phyloP scores from a whole-genome alignment of 768 basidiomycete genomes.

The Boletus rubropictus region DNA sequence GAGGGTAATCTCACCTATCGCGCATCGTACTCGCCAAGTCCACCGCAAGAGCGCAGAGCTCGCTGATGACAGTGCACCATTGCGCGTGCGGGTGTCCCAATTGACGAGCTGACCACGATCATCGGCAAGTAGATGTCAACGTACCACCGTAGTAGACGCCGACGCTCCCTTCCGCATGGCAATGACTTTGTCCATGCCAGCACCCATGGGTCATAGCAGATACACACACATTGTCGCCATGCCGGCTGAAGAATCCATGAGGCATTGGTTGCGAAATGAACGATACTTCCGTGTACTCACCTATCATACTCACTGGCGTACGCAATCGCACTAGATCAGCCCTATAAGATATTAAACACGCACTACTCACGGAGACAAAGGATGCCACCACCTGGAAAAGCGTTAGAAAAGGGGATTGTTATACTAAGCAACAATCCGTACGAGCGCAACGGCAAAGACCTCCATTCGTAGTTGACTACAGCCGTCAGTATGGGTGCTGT shows the following conservation, averaged over 20 bases:
- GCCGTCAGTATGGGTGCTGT: not conserved
- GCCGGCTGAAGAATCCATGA: not conserved
- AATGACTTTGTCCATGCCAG: not conserved
- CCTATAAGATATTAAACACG: not conserved
- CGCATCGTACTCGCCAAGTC: not conserved
- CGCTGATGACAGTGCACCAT: not conserved
- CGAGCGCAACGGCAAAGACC: not conserved
- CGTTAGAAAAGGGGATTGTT: not conserved
- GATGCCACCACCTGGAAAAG: not conserved
- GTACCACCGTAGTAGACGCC: not conserved
- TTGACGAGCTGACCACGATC: not conserved
- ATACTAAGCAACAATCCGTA: not conserved
- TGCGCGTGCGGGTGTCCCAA: not conserved
- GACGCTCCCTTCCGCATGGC: not conserved
- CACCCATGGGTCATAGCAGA: not conserved
- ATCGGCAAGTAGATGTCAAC: not conserved
- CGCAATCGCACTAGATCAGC: not conserved
- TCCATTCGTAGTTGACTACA: constrained; percentile 1
- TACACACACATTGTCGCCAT: not conserved
- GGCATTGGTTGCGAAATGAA: not conserved
- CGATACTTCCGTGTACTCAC: not conserved
- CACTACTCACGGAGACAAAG: not conserved
- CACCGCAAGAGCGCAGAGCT: not conserved
- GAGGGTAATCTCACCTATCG: no score
- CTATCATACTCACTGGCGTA: not conserved